Conservation (phyloP, 108 stramenopile species). For the Cyclostephanos tholiformis region DNA sequence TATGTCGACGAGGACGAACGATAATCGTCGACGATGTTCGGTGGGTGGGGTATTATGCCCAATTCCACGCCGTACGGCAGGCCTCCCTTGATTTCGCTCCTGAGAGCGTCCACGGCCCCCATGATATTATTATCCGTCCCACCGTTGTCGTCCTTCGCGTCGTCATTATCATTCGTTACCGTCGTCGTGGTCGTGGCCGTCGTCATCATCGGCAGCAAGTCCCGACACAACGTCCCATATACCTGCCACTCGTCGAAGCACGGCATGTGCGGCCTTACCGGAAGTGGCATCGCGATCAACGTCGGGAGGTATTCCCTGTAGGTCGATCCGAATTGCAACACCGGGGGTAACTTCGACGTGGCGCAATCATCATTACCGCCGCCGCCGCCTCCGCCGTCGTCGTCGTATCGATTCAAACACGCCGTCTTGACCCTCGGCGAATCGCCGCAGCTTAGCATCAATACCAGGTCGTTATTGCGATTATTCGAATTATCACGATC, state of each 20-base stretch:
- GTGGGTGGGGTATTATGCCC: too few species aligned
- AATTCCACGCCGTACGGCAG: neutral
- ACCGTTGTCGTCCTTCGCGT: too few species aligned
- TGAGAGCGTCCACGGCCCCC: too few species aligned
- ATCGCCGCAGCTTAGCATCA: conserved; percentile 37
- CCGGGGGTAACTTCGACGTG: conserved; percentile 25
- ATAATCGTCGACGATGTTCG: neutral
- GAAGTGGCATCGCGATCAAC: conserved; percentile 47
- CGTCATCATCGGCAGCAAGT: conserved; percentile 20
- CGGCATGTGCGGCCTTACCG: conserved; percentile 32
- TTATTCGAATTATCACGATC: too few species aligned
- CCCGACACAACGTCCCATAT: conserved; percentile 10
- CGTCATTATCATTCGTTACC: too few species aligned
- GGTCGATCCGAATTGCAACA: conserved; percentile 46
- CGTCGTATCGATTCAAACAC: conserved; percentile 6
- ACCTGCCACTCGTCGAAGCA: conserved; percentile 42
- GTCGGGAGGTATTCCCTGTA: conserved; percentile 25
- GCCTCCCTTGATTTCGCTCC: too few species aligned
- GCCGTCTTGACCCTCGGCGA: conserved; percentile 22
- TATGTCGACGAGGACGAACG: neutral
- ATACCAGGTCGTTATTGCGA: conserved; percentile 30
- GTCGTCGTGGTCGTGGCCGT: too few species aligned
- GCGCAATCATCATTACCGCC: too few species aligned
- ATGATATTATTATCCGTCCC: too few species aligned
- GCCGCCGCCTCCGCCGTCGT: too few species aligned